A percentile compares a stretch with the other conserved stretches of the same genome.
Conservation (phyloP, 805 yeast species). For the Wickerhamomyces sydowiorum region DNA sequence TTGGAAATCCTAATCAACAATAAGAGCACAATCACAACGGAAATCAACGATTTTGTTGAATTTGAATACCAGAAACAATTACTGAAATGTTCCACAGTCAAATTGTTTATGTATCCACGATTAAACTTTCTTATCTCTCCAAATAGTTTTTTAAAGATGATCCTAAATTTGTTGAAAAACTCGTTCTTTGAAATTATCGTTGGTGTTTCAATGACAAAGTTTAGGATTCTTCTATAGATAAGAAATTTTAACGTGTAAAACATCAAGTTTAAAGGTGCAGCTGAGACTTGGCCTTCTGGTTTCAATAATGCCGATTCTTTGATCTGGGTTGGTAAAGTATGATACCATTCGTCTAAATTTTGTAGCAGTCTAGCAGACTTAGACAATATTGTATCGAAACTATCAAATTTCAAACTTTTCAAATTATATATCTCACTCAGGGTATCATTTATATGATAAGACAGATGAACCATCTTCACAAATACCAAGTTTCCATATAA, state of each 20-base stretch:
- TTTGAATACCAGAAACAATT: slow-evolving; percentile 14
- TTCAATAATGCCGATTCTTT: slow-evolving; percentile 6
- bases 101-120: slow-evolving; percentile 12
- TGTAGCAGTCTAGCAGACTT: slow-evolving; percentile 12
- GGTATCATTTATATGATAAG: slow-evolving; percentile 18
- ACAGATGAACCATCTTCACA: slow-evolving; percentile 20
- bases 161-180: slow-evolving; percentile 6
- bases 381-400: slow-evolving; percentile 12
- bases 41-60: slow-evolving; percentile 14
- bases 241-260: slow-evolving; percentile 17
- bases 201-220: slow-evolving; percentile 14
- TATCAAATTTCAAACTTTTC: slow-evolving; percentile 19
- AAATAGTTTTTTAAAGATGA: slow-evolving; percentile 11
- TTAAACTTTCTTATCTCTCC: slow-evolving; percentile 11
- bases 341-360: slow-evolving; percentile 19
- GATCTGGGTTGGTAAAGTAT: slow-evolving; percentile 13
- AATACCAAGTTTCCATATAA: slow-evolving; percentile 18
- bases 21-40: slow-evolving; percentile 16
- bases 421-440: slow-evolving; percentile 18
- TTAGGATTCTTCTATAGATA: slow-evolving; percentile 20
- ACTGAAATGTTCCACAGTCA: slow-evolving; percentile 16
- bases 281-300: slow-evolving; percentile 6
- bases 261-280: slow-evolving; percentile 19
- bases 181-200: slow-evolving; percentile 5
- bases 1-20: slow-evolving; percentile 12